Conservation (phyloP, 2,329 filamentous ascomycete genomes). For the Ramularia collo-cygni region DNA sequence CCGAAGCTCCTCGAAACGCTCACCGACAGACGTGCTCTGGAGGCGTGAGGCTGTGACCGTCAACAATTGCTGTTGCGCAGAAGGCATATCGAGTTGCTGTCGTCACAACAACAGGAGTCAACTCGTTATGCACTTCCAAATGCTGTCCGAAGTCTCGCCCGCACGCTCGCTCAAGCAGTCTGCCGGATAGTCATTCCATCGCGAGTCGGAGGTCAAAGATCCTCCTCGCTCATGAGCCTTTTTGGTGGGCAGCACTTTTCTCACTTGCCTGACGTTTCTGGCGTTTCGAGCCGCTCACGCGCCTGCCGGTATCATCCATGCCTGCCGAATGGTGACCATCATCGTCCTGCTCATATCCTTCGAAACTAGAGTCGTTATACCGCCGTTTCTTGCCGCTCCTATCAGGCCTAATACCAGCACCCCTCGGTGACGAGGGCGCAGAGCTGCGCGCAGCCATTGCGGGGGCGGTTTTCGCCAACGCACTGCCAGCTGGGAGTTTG, state of each 20-base stretch:
- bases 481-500: constrained; percentile 18
- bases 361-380: constrained; percentile 67
- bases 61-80: too few relatives aligned
- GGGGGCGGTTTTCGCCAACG: constrained; percentile 23
- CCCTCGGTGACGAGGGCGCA: constrained; percentile 33
- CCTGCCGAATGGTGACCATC: constrained; percentile 67
- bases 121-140: neutral
- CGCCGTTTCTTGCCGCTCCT: constrained; percentile 65
- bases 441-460: constrained; percentile 20
- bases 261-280: constrained; percentile 25
- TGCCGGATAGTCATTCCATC: neutral
- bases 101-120: neutral
- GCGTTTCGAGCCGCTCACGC: constrained; percentile 21
- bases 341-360: constrained; percentile 67
- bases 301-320: constrained; percentile 49
- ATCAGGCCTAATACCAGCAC: constrained; percentile 51
- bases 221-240: too few relatives aligned
- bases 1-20: too few relatives aligned
- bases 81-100: neutral
- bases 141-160: neutral
- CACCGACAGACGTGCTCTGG: too few relatives aligned
- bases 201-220: too few relatives aligned
- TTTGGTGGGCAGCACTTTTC: neutral
- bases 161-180: neutral
- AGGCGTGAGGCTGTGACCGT: too few relatives aligned